Percentiles rank a stretch among this genome's conserved stretches.
Conservation (phyloP, 148 eudicot genomes). For the Vaccinium darrowii region DNA sequence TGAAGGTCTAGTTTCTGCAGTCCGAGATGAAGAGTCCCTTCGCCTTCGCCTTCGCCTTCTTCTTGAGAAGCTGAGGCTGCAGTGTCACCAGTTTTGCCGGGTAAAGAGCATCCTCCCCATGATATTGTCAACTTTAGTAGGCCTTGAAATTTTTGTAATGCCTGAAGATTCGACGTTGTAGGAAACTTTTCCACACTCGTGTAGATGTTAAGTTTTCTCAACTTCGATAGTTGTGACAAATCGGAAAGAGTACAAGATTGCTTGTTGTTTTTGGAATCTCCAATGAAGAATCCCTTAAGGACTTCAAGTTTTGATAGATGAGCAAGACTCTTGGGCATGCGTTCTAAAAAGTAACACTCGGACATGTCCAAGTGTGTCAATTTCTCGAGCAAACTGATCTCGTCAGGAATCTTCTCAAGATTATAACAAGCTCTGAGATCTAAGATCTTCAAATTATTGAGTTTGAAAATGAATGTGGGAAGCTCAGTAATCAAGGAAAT, state of each 20-base stretch:
- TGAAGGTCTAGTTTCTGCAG: no score
- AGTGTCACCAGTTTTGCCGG: no score
- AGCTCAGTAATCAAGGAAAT: conserved; percentile 11
- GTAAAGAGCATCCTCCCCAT: not conserved
- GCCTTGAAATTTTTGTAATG: conserved; percentile 4
- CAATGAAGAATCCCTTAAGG: no score
- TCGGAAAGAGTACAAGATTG: no score
- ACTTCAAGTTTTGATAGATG: no score
- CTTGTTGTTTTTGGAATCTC: no score
- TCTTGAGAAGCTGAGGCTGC: no score
- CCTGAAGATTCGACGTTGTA: conserved; percentile 25
- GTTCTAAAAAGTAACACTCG: conserved; percentile 31
- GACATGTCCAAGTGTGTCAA: conserved; percentile 27
- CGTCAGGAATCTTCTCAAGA: conserved; percentile 35
- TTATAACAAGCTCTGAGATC: conserved; percentile 22
- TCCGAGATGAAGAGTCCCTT: no score
- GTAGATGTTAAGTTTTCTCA: no score
- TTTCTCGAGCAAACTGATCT: conserved; percentile 26
- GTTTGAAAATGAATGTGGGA: conserved; percentile 24
- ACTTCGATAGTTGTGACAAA: no score
- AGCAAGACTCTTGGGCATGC: conserved; percentile 40
- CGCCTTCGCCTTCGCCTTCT: no score
- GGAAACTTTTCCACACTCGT: not conserved
- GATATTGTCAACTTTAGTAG: conserved; percentile 32
- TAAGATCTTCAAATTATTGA: conserved; percentile 28